Evolutionary conservation across 225 moss, liverwort and hornwort genomes (phyloP), one percentile per base, ranked within the genome.

Genomic region (Climacium dendroides): DNA sequence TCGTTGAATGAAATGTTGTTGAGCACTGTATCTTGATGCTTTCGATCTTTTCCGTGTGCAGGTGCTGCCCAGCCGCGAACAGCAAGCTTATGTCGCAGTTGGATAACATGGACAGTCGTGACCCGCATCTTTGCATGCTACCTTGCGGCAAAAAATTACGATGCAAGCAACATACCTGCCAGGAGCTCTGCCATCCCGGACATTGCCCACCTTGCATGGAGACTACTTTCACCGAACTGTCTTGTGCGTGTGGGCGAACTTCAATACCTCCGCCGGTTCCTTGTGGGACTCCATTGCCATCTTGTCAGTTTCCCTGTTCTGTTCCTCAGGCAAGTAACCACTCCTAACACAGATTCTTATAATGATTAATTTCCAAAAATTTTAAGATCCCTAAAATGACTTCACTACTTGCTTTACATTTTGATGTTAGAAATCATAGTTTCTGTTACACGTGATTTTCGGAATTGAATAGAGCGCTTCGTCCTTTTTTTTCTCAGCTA

Each of bases 141-240:
- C 91, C 92, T 75, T 98, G 98, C 85, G 98, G 98, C 30, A 98
- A 98, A 84, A 97, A 94, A 85, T 74, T 98, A 76, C 95, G 98
- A 41, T 98, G 98, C 87, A 95, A 95, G 83, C 95, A 95, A 75
- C 98, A 98, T 89, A 89, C 83, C 37, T 98, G 98, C 85, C 93
- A 97, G 87, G 94, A 94, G 74, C 94, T 94, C 61, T 98, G 98
- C 84, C 98, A 98, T 90, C 91, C 95, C 30, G 97, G 97, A 78
- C 98, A 97, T 82, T 98, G 98, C 79, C 94, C 96, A 47, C 97
- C 98, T 75, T 98, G 98, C 73, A 90, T 98, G 93, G 97, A 97
- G 86, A 97, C 97, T 62, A 95, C 93, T 19, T 98, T 98, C 59
- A 95, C 94, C 20, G 98, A 98, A 72, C 91, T 97, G 35, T 95